Evolutionary conservation across 2,329 filamentous ascomycete species (phyloP).

Genomic region (Aspergillus puulaauensis): DNA sequence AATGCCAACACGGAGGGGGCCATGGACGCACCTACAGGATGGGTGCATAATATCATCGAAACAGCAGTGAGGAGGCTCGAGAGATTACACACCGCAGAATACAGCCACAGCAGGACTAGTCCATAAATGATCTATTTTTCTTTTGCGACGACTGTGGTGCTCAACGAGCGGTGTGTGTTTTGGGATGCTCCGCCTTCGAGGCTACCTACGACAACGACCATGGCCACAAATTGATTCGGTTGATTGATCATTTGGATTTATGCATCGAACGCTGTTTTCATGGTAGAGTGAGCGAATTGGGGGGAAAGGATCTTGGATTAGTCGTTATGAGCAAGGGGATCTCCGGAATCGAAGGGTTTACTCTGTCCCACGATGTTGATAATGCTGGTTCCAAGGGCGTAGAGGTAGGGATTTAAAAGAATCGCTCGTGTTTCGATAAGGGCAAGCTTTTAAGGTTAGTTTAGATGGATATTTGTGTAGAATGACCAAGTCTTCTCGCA

Average conservation of each 20-base stretch:
- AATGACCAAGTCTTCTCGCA: not conserved
- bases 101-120: not conserved
- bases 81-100: not conserved
- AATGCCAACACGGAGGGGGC: not conserved
- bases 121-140: not conserved
- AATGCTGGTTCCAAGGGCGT: not conserved
- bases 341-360: not conserved
- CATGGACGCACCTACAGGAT: not conserved
- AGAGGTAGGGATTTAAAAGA: too few relatives aligned
- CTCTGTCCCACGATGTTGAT: not conserved
- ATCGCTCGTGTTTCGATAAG: not conserved
- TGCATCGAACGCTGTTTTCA: not conserved
- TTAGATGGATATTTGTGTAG: not conserved
- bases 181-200: not conserved
- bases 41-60: slow-evolving; percentile 4
- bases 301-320: not conserved
- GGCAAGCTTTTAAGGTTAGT: not conserved
- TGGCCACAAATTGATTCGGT: not conserved
- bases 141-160: not conserved
- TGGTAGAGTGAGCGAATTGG: not conserved
- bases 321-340: not conserved
- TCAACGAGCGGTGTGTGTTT: not conserved
- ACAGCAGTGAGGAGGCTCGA: not conserved
- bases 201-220: too few relatives aligned
- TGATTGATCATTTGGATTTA: not conserved